Evolutionary conservation across 495 filamentous ascomycete genomes (phyloP), one percentile per base, ranked within the genome.

Genomic region (Halenospora varia): DNA sequence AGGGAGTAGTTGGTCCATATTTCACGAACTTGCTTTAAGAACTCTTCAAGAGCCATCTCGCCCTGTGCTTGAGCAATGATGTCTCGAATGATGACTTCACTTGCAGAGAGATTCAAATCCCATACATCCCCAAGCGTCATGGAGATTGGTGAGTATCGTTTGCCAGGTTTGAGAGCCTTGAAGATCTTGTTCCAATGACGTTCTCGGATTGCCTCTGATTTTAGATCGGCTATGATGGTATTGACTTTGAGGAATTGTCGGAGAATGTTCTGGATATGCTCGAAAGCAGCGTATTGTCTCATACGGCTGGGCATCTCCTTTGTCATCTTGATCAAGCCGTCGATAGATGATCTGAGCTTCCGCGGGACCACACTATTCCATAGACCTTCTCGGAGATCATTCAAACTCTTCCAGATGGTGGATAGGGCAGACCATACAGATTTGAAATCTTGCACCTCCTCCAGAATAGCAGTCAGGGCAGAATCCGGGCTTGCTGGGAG

Each of bases 251-350:
- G 77, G 20, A 92, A 76, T 62, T 89, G 82, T 9, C 90, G 88
- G n/a, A 97, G 80, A 23, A 93, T 86, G 57, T 84, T 88, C 65
- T 99, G 94, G 26, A 97, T 89, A 64, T 99, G 92, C 70, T 97
- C 94, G 69, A 99, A 99, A 11, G 94, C 95, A 60, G 94, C 94
- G 70, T 99, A 99, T 65, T 99, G 94, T 48, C 94, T 85, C 95
- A 97, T 99, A 45, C 94, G 85, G 70, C 90, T 96, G 0, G 94
- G 94, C 94, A 99, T 99, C 57, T 97, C 92, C 75, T 96, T 99
- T 47, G 92, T 96, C 87, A 96, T 94, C 74, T 96, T 96, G 67
- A 97, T 89, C 25, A 97, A 79, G 35, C 85, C 83, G 66, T 99
- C 94, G 48, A 99, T 83, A 15, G 89, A 86, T 56, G 88, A 82